phyloP scores from a whole-genome alignment of 768 basidiomycete genomes.

The Boletus eberwhitei region DNA sequence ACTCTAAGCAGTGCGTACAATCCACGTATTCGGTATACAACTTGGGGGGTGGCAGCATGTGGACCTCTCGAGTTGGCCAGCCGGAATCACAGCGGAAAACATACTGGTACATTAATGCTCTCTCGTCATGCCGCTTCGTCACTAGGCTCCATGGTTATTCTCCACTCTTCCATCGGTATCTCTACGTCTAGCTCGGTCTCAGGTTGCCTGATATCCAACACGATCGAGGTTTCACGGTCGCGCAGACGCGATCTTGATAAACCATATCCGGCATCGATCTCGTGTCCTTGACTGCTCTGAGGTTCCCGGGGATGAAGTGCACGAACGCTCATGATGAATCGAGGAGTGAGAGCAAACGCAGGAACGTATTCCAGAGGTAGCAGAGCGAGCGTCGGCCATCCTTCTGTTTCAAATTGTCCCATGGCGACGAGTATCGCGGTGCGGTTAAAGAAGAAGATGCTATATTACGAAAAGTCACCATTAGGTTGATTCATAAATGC shows the following conservation, averaged over 20 bases:
- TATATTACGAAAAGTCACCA: neutral
- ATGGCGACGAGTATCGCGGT: neutral
- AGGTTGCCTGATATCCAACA: neutral
- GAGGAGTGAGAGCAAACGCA: conserved; percentile 7
- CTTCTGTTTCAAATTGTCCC: conserved; percentile 1
- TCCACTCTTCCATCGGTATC: neutral
- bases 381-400: neutral
- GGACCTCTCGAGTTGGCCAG: neutral
- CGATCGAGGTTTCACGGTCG: neutral
- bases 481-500: neutral
- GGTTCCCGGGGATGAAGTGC: neutral
- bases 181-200: neutral
- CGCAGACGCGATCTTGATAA: neutral
- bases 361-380: conserved; percentile 5
- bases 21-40: neutral
- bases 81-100: neutral
- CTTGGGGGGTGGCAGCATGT: too few relatives aligned
- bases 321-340: conserved; percentile 10
- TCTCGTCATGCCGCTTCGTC: neutral
- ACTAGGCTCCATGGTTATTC: neutral
- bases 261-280: neutral
- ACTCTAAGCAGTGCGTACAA: neutral
- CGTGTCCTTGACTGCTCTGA: neutral
- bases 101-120: neutral
- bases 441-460: conserved; percentile 9